Evolutionary conservation across 2,329 filamentous ascomycete species (phyloP).

Genomic region (Diaporthe australafricana): DNA sequence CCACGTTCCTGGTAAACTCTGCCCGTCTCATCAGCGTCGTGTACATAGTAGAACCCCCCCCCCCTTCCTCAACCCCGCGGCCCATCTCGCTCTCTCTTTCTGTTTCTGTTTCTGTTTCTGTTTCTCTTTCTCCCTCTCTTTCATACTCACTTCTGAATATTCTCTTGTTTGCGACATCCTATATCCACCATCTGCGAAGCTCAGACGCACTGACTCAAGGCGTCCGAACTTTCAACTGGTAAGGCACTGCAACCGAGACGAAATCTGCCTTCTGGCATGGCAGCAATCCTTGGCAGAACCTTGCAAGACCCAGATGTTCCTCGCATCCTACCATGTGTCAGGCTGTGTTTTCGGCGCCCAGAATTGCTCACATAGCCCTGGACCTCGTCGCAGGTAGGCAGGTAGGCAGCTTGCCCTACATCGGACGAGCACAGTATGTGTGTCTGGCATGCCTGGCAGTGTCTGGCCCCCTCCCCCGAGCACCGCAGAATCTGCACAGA

Average conservation of each 20-base stretch:
- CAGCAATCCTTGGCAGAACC: conserved; percentile 8
- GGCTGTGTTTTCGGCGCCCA: background rate
- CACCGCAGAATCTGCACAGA: background rate
- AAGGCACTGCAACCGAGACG: background rate
- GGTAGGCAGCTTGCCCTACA: conserved; percentile 6
- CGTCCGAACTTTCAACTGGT: conserved; percentile 2
- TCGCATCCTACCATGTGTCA: conserved; percentile 2
- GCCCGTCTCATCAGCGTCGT: background rate
- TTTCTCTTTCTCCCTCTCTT: background rate
- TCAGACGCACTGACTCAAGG: background rate
- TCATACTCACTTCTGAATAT: background rate
- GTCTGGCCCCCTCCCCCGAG: background rate
- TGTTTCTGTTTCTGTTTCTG: background rate
- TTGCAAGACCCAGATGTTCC: background rate
- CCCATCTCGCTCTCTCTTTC: conserved; percentile 6
- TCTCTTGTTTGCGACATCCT: background rate
- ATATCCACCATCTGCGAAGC: background rate
- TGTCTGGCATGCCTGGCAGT: too few species aligned
- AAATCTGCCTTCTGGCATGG: conserved; percentile 10
- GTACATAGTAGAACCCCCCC: background rate
- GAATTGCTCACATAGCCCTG: background rate
- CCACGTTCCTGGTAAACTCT: background rate
- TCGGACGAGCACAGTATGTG: conserved; percentile 15
- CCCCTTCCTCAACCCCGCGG: too few species aligned
- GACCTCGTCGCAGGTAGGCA: background rate